Base-by-base conservation (phyloP, 768 basidiomycete species). In the Kwoniella newhampshirensis region DNA sequence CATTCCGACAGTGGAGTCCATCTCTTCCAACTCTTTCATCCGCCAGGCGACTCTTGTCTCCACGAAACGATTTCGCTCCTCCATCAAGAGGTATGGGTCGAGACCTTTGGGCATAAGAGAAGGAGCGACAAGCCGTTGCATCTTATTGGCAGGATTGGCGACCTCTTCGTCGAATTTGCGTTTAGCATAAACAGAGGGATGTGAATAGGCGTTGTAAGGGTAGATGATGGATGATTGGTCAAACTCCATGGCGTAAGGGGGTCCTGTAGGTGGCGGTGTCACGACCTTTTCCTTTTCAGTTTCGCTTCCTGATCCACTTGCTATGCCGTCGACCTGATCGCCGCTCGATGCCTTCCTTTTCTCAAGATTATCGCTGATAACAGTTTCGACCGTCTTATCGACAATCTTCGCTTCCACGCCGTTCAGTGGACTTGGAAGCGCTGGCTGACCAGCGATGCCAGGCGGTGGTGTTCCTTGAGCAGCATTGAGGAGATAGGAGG, bases 31-130 rank as follows among this genome's bases (percentile, higher is more conserved):
- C 74, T 99, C 96, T 17, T 83, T 82, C 51, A 94, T 86, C 32
- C 96, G 85, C 77, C 96, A 90, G 37, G 85, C 82, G 48, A 97
- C 84, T 20, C 94, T 85, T 3, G 88, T 87, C 68, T 96, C 89
- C 54, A 98, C 85, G 75, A 85, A 93, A 9, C 89, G 83, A 63
- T 94, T 90, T 5, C 94, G 85, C 77, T 99, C 96, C 62, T 89
- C 87, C 68, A 92, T 81, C 59, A 97, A 82, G 63, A 90, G 84
- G 66, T 93, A 87, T 3, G 93, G 89, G 74, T 99, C 96, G 27
- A 99, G 84, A 15, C 94, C 94, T 9, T 82, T 78, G 0, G 96
- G 94, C 84, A 90, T 89, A 60, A 97, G 79, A 6, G 88, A 88
- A 0, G 96, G 96, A 18, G 98, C 81, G 40, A 97, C 79, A 21